Evolutionary conservation across 2,329 filamentous ascomycete genomes (phyloP).

Genomic region (Myriosclerotinia duriaeana): DNA sequence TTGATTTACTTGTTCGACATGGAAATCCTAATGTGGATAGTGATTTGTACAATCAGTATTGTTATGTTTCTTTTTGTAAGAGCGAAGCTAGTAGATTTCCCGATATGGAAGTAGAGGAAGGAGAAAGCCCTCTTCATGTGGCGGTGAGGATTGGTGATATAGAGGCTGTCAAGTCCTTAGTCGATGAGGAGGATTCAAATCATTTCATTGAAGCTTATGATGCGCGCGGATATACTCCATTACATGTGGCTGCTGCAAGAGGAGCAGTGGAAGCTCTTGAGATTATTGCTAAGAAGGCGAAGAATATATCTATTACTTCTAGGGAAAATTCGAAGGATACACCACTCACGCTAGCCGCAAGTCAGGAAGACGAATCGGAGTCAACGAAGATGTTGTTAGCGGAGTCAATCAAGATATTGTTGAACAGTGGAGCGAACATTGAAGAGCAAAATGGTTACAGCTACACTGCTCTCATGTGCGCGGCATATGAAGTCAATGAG

Average conservation of each 20-base stretch:
- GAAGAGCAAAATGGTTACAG: background rate
- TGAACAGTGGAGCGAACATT: background rate
- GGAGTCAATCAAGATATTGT: background rate
- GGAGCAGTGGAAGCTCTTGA: background rate
- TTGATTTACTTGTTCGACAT: background rate
- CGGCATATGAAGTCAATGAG: background rate
- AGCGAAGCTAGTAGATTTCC: background rate
- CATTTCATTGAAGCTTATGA: background rate
- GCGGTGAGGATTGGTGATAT: background rate
- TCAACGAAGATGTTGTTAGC: background rate
- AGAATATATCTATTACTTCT: background rate
- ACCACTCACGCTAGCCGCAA: background rate
- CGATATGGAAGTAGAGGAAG: background rate
- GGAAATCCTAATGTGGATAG: background rate
- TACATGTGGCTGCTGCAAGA: background rate
- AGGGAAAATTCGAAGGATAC: background rate
- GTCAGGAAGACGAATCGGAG: background rate
- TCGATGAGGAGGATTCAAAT: background rate
- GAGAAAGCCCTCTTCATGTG: background rate
- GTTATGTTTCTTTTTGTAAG: background rate
- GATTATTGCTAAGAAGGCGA: background rate
- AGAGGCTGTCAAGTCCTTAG: background rate
- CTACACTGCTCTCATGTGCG: background rate
- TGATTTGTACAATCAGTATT: background rate
- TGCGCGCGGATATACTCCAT: background rate